These are phyloP conservation scores for Candida tallmaniae DNA, from an alignment of 805 yeast genomes.

Conservation along the genomic window DNA sequence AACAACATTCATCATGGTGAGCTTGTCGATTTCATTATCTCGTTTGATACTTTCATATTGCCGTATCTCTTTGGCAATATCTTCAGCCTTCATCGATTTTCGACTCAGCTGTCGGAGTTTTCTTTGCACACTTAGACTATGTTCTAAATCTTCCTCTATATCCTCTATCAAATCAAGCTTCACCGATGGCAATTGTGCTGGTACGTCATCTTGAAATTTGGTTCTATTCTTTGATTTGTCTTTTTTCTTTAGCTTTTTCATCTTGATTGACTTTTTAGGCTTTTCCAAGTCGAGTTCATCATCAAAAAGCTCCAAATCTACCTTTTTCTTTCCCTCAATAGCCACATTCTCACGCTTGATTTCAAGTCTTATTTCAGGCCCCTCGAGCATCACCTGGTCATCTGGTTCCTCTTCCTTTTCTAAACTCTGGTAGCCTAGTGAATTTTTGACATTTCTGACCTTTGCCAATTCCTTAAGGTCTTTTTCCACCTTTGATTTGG, in stretches of 20 bases:
- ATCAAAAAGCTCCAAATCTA: slow-evolving; percentile 7
- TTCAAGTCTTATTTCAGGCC: slow-evolving; percentile 5
- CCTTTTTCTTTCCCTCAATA: slow-evolving; percentile 1
- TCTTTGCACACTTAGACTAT: slow-evolving; percentile 15
- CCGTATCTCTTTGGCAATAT: slow-evolving; percentile 36
- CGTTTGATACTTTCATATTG: slow-evolving; percentile 16
- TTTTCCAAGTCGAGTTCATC: slow-evolving; percentile 3
- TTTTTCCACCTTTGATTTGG: slow-evolving; percentile 23
- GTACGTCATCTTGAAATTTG: slow-evolving; percentile 15
- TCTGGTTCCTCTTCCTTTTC: slow-evolving; percentile 13
- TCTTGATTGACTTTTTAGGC: slow-evolving; percentile 23
- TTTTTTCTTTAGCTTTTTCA: slow-evolving; percentile 41
- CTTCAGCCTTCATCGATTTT: slow-evolving; percentile 23
- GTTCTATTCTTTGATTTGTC: slow-evolving; percentile 25
- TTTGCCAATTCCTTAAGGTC: slow-evolving; percentile 17
- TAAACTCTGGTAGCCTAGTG: slow-evolving; percentile 2
- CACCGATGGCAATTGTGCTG: slow-evolving; percentile 22
- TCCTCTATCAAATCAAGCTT: slow-evolving; percentile 19
- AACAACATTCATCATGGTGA: slow-evolving; percentile 16
- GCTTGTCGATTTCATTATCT: slow-evolving; percentile 14
- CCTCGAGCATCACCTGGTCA: slow-evolving; percentile 5
- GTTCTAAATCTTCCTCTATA: slow-evolving; percentile 23
- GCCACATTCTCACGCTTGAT: not conserved
- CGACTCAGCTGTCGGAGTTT: slow-evolving; percentile 24
- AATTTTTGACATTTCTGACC: slow-evolving; percentile 7